These are phyloP conservation scores for Lasiosphaeria hispida DNA, from an alignment of 495 filamentous ascomycete species.

Conservation along the genomic window DNA sequence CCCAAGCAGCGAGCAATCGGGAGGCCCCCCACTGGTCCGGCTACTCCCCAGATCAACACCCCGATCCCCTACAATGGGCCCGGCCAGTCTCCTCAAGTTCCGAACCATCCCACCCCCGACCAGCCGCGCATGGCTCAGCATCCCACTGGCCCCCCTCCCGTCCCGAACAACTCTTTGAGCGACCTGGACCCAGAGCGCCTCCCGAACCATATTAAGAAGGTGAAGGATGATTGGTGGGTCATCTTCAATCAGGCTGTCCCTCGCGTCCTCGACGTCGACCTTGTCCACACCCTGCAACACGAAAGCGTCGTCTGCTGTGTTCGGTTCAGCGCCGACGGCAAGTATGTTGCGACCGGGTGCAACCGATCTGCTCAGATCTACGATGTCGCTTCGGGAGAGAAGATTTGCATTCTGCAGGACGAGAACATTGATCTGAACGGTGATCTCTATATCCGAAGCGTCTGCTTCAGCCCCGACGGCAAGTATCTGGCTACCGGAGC, in stretches of 20 bases:
- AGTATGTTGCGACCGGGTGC: constrained; percentile 85
- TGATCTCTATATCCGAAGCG: constrained; percentile 86
- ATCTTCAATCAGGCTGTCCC: constrained; percentile 85
- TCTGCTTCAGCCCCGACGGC: constrained; percentile 90
- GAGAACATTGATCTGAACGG: constrained; percentile 79
- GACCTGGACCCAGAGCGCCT: constrained; percentile 85
- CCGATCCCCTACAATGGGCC: constrained; percentile 79
- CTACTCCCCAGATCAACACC: constrained; percentile 87
- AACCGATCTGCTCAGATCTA: constrained; percentile 89
- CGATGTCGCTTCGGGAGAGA: constrained; percentile 74
- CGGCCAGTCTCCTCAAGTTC: constrained; percentile 76
- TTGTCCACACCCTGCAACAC: constrained; percentile 81
- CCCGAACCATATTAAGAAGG: constrained; percentile 78
- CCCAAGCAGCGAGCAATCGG: constrained; percentile 64
- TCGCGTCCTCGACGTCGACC: constrained; percentile 79
- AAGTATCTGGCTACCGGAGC: constrained; percentile 86
- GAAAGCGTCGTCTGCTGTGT: constrained; percentile 92
- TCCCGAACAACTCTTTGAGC: constrained; percentile 70
- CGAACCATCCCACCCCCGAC: constrained; percentile 71
- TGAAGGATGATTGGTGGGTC: constrained; percentile 81
- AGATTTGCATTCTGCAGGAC: constrained; percentile 76
- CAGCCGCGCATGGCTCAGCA: constrained; percentile 38
- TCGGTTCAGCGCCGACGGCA: constrained; percentile 83
- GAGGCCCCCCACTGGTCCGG: constrained; percentile 62
- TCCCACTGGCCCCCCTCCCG: constrained; percentile 37